Percentiles rank a stretch among this genome's conserved stretches.
Evolutionary conservation across 2,329 filamentous ascomycete genomes (phyloP).

Genomic region (Talaromyces sp.): DNA sequence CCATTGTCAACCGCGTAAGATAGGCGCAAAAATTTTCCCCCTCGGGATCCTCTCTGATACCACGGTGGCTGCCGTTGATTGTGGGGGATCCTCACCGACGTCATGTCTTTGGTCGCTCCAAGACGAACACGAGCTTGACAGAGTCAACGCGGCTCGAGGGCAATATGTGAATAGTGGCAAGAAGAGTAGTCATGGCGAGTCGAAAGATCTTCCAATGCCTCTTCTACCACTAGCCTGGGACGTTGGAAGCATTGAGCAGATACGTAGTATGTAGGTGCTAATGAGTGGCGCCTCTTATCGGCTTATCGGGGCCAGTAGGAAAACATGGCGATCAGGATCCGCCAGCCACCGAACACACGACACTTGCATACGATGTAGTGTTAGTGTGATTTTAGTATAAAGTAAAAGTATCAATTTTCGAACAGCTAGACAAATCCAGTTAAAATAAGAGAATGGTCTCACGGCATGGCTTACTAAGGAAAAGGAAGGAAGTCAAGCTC

Average conservation of each 20-base stretch:
- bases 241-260: too few relatives aligned
- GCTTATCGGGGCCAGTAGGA: conserved; percentile 12
- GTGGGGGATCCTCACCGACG: conserved; percentile 14
- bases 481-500: neutral
- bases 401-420: too few relatives aligned
- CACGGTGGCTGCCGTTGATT: neutral
- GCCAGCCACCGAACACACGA: neutral
- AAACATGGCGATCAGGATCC: conserved; percentile 11
- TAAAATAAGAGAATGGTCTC: neutral
- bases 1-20: too few relatives aligned
- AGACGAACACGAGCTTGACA: neutral
- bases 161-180: neutral
- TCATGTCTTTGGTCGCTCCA: neutral
- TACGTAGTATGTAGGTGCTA: too few relatives aligned
- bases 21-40: conserved; percentile 5
- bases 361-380: neutral
- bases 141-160: neutral
- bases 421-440: neutral
- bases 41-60: neutral
- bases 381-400: too few relatives aligned
- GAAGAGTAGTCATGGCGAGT: neutral
- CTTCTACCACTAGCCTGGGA: too few relatives aligned
- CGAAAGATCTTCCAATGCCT: neutral
- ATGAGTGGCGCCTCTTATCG: neutral
- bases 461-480: neutral